These are phyloP conservation scores for Nemophila menziesii DNA, from an alignment of 257 asterid species.

Conservation along the genomic window DNA sequence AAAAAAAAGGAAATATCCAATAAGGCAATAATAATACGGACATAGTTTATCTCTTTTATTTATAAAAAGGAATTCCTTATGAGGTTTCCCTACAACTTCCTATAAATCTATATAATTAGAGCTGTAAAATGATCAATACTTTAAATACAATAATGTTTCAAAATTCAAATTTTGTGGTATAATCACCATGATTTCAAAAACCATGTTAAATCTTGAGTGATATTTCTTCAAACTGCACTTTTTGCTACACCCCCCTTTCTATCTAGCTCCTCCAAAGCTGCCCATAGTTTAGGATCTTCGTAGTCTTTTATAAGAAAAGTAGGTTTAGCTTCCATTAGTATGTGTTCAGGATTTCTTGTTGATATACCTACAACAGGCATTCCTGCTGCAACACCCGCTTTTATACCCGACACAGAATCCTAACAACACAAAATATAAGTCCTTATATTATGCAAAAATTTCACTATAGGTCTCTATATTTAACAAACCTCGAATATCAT, in stretches of 20 bases:
- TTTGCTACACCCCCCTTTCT: constrained; percentile 18
- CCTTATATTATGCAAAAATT: no score
- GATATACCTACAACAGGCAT: constrained; percentile 74
- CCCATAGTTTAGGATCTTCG: constrained; percentile 83
- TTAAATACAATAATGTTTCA: neutral
- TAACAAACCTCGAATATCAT: constrained; percentile 67
- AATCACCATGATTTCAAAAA: neutral
- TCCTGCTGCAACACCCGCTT: constrained; percentile 93
- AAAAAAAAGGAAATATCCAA: no score
- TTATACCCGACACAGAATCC: constrained; percentile 94
- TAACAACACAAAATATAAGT: constrained; percentile 20
- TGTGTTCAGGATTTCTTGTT: constrained; percentile 63
- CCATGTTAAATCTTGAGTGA: neutral
- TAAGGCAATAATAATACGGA: no score
- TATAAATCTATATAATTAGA: neutral
- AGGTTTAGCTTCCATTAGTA: constrained; percentile 71
- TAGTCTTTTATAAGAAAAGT: constrained; percentile 69
- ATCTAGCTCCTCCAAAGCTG: constrained; percentile 60
- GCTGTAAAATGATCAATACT: neutral
- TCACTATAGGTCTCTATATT: neutral
- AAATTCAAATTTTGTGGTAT: neutral
- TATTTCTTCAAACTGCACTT: constrained; percentile 4
- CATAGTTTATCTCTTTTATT: no score
- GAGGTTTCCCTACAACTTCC: no score
- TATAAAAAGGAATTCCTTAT: no score